Conservation (phyloP, 768 basidiomycete genomes). For the Rhodotorula graminis region DNA sequence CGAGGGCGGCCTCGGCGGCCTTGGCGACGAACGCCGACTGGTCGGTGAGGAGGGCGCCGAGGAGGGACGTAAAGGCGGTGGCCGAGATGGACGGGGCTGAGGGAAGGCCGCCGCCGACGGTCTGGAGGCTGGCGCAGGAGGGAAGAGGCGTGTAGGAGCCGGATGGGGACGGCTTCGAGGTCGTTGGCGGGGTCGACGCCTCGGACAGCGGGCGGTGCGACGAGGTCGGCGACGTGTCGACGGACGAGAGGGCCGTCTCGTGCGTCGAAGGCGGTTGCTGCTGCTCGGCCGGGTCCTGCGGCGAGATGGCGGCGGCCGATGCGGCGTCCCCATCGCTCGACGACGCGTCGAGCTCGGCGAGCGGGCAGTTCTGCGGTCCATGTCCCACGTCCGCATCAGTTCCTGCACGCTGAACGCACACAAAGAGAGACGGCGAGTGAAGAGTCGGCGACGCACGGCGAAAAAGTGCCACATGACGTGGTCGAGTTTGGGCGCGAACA, state of each 20-base stretch:
- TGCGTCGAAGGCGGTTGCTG: constrained; percentile 2
- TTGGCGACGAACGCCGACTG: constrained; percentile 68
- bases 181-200: constrained; percentile 20
- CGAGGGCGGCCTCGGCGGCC: constrained; percentile 67
- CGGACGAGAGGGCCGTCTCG: background rate
- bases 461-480: constrained; percentile 91
- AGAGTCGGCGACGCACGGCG: constrained; percentile 41
- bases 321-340: background rate
- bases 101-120: background rate
- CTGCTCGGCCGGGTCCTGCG: background rate
- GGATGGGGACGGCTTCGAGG: constrained; percentile 20
- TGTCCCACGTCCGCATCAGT: too few species aligned
- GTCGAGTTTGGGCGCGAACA: constrained; percentile 61
- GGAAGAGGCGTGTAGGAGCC: constrained; percentile 6
- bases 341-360: constrained; percentile 24
- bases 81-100: constrained; percentile 55
- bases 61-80: constrained; percentile 82
- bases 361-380: constrained; percentile 27
- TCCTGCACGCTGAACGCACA: background rate
- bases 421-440: background rate
- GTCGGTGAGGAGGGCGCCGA: constrained; percentile 80
- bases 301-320: too few species aligned
- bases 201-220: constrained; percentile 1
- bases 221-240: constrained; percentile 10
- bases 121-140: background rate